phyloP scores from a whole-genome alignment of 2,329 filamentous ascomycete genomes.

The Grosmannia penicillata region DNA sequence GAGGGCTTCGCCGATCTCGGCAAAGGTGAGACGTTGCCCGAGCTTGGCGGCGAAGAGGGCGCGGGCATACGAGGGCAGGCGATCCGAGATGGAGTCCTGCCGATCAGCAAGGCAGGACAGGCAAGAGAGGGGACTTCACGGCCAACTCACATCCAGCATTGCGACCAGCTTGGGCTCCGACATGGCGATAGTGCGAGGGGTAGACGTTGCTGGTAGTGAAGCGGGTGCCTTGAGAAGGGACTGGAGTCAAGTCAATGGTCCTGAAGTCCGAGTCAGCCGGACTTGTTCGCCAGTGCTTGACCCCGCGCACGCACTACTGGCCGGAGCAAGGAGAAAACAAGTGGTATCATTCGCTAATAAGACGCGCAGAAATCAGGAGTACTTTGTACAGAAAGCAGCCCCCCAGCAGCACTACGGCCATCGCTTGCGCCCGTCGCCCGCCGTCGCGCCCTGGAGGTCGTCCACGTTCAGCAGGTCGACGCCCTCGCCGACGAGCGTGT shows the following conservation, averaged over 20 bases:
- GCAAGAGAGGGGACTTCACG: too few species aligned
- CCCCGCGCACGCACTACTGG: too few species aligned
- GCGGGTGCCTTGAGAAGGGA: background rate
- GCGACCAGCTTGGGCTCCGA: conserved; percentile 14
- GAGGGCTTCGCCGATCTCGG: conserved; percentile 57
- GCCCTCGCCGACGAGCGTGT: conserved; percentile 37
- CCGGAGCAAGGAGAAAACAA: too few species aligned
- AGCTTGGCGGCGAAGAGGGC: conserved; percentile 75
- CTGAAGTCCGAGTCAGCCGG: background rate
- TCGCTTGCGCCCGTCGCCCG: conserved; percentile 7
- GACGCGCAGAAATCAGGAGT: too few species aligned
- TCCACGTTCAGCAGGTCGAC: conserved; percentile 50
- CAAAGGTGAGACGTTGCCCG: conserved; percentile 60
- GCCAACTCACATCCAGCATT: conserved; percentile 23
- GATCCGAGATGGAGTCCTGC: conserved; percentile 51
- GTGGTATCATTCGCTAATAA: too few species aligned
- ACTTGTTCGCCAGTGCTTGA: too few species aligned
- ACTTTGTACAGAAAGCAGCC: too few species aligned
- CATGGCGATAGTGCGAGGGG: conserved; percentile 9
- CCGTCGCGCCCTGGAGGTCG: conserved; percentile 22
- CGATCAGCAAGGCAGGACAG: background rate
- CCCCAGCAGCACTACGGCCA: too few species aligned
- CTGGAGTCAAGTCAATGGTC: background rate
- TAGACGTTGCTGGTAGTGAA: background rate
- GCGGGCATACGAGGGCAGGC: conserved; percentile 55